Percentiles rank a stretch among this genome's conserved stretches.
Conservation (phyloP, 495 filamentous ascomycete genomes). For the Halenospora varia region DNA sequence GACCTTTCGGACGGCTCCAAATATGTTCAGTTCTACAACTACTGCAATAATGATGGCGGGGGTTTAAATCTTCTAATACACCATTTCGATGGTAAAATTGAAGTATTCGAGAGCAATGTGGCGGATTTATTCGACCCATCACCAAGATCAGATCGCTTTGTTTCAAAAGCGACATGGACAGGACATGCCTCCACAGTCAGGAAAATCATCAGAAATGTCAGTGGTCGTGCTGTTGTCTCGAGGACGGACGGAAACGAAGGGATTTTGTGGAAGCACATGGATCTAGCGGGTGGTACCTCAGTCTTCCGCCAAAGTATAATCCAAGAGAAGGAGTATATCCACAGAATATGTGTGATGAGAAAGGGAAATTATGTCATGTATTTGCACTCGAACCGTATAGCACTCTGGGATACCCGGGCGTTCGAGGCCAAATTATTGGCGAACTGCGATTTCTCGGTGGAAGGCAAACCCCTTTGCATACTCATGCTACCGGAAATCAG, state of each 20-base stretch:
- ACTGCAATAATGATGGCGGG: conserved; percentile 57
- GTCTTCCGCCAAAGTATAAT: conserved; percentile 68
- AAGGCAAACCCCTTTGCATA: conserved; percentile 78
- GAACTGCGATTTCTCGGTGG: conserved; percentile 52
- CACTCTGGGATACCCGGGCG: conserved; percentile 73
- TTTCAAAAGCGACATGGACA: conserved; percentile 63
- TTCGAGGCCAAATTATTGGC: conserved; percentile 52
- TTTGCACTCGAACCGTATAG: conserved; percentile 70
- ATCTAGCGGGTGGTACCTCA: conserved; percentile 39
- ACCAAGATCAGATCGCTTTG: conserved; percentile 58
- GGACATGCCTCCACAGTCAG: conserved; percentile 78
- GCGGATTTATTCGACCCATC: conserved; percentile 80
- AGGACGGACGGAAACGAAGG: conserved; percentile 75
- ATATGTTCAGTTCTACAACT: conserved; percentile 72
- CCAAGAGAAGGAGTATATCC: conserved; percentile 69
- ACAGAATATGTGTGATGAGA: conserved; percentile 72
- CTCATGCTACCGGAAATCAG: conserved; percentile 67
- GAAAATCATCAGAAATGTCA: conserved; percentile 79
- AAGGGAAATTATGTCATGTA: conserved; percentile 77
- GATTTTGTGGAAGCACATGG: conserved; percentile 74
- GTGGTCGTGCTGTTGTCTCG: conserved; percentile 76
- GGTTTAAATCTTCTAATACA: conserved; percentile 77
- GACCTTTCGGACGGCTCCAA: conserved; percentile 35
- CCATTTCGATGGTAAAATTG: conserved; percentile 79
- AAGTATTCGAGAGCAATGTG: conserved; percentile 74